Conservation (phyloP, 495 filamentous ascomycete species). For the Tricharina praecox region DNA sequence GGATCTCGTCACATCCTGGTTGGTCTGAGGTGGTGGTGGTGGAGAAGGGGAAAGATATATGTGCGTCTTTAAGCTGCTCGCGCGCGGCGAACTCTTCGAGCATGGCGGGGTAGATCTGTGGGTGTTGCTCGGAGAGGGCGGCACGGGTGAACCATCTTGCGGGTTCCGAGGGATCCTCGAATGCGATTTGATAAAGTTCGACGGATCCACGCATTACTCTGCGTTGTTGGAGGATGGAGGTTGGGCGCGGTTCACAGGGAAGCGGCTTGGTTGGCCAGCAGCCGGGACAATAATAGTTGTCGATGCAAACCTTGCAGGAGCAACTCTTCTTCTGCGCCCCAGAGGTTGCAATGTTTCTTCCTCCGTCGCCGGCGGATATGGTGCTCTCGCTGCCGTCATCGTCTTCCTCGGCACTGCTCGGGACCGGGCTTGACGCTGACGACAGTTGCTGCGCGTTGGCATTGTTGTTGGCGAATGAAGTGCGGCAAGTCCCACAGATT, state of each 20-base stretch:
- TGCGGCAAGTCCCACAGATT: conserved; percentile 18
- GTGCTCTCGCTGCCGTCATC: conserved; percentile 5
- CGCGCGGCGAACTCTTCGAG: conserved; percentile 10
- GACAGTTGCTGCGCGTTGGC: conserved; percentile 7
- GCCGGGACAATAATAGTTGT: conserved; percentile 23
- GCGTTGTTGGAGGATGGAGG: conserved; percentile 18
- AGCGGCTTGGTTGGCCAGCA: conserved; percentile 23
- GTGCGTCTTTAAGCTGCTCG: conserved; percentile 5
- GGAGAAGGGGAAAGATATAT: neutral
- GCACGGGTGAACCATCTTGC: conserved; percentile 14
- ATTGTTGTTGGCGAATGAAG: neutral
- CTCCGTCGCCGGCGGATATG: neutral
- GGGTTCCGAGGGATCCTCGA: conserved; percentile 18
- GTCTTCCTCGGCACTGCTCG: conserved; percentile 1
- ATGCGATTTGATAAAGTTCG: conserved; percentile 15
- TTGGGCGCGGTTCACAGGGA: conserved; percentile 21
- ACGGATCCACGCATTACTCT: conserved; percentile 10
- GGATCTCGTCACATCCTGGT: neutral
- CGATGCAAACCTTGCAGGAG: conserved; percentile 22
- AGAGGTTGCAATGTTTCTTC: neutral
- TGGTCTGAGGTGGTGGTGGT: neutral
- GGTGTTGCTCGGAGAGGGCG: neutral
- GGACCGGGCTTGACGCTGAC: conserved; percentile 15
- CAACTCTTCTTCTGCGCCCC: conserved; percentile 18
- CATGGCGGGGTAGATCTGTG: conserved; percentile 5